Conservation (phyloP, 2,329 filamentous ascomycete species). For the Dichotomopilus funicola region DNA sequence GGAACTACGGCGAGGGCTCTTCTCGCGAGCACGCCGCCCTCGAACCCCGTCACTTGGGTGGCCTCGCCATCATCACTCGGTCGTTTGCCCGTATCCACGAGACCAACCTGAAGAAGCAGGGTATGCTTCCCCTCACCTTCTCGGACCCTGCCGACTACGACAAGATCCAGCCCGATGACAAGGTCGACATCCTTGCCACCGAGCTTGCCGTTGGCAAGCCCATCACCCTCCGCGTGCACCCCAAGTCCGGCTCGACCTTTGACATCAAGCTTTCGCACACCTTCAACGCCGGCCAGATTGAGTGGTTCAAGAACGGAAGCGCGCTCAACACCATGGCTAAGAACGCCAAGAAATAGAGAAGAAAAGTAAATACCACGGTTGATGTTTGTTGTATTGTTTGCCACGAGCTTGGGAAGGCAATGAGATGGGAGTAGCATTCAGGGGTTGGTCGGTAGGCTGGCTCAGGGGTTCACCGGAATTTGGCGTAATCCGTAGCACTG, state of each 20-base stretch:
- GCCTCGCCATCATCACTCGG: conserved; percentile 91
- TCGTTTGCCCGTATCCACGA: conserved; percentile 99
- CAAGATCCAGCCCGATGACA: conserved; percentile 89
- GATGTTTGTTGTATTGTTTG: conserved; percentile 3
- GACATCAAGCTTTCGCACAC: conserved; percentile 85
- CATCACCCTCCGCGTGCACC: conserved; percentile 85
- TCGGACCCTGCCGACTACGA: conserved; percentile 93
- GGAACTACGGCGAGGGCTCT: conserved; percentile 98
- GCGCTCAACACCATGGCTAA: conserved; percentile 99
- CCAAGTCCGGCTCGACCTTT: conserved; percentile 73
- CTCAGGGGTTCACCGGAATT: conserved; percentile 20
- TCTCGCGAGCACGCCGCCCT: conserved; percentile 98
- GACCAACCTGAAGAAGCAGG: conserved; percentile 99
- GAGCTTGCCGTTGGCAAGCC: conserved; percentile 90
- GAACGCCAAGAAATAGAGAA: conserved; percentile 30
- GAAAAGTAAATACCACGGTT: conserved; percentile 20
- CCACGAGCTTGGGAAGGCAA: neutral
- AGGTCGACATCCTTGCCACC: conserved; percentile 80
- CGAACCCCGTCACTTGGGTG: conserved; percentile 94
- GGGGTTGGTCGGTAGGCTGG: conserved; percentile 16
- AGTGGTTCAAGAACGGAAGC: conserved; percentile 98
- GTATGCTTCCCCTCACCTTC: conserved; percentile 98
- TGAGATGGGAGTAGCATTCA: conserved; percentile 2
- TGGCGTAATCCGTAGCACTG: conserved; percentile 24
- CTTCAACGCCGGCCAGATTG: conserved; percentile 95